phyloP scores from a whole-genome alignment of 2,329 filamentous ascomycete species.

The Phoma sp. region DNA sequence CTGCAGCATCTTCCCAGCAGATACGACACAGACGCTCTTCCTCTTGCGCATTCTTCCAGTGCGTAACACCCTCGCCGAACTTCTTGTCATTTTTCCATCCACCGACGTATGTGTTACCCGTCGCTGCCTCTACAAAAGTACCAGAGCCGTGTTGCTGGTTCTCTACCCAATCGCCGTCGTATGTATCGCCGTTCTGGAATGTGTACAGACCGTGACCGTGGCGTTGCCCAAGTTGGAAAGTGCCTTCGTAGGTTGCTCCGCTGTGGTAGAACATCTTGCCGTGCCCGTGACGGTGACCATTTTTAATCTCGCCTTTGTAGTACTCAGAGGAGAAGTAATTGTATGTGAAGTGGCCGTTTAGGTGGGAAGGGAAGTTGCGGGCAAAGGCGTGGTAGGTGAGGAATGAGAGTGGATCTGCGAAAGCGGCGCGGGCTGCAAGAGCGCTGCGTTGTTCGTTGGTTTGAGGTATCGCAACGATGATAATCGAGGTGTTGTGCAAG shows the following conservation, averaged over 20 bases:
- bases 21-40: constrained; percentile 67
- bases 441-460: constrained; percentile 38
- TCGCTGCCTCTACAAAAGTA: constrained; percentile 62
- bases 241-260: constrained; percentile 64
- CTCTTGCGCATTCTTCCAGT: constrained; percentile 68
- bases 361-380: constrained; percentile 54
- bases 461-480: constrained; percentile 41
- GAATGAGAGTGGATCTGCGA: constrained; percentile 51
- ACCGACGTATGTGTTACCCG: constrained; percentile 67
- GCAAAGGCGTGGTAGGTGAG: constrained; percentile 51
- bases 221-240: constrained; percentile 61
- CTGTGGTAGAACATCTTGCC: constrained; percentile 62
- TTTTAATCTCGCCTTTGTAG: constrained; percentile 61
- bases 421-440: constrained; percentile 43
- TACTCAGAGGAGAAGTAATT: constrained; percentile 64
- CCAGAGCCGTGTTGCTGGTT: constrained; percentile 69
- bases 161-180: constrained; percentile 65
- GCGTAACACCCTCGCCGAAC: constrained; percentile 67
- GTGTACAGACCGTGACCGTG: constrained; percentile 65
- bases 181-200: constrained; percentile 71
- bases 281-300: constrained; percentile 60
- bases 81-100: constrained; percentile 68
- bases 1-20: constrained; percentile 67
- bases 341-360: constrained; percentile 57
- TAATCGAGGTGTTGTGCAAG: constrained; percentile 42